Evolutionary conservation across 1,284 basidiomycete genomes (phyloP).

Genomic region (Cutaneotrichosporon dermatis): DNA sequence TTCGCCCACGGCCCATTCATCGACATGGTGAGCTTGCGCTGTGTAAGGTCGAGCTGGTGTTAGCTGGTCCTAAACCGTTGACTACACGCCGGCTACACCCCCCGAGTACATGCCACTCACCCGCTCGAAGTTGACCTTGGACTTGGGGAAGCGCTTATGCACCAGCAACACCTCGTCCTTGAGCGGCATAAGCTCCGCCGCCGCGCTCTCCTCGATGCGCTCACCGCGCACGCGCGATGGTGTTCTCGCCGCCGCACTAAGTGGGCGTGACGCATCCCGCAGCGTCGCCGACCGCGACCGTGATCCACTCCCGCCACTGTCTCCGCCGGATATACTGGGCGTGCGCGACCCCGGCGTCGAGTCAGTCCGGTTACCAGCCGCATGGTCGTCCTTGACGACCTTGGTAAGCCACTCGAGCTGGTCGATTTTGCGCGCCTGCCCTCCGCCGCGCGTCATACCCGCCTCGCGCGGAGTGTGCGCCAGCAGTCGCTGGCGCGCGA

Average conservation of each 20-base stretch:
- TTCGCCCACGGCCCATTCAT: constrained; percentile 88
- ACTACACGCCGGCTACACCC: too few species aligned
- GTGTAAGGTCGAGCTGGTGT: constrained; percentile 69
- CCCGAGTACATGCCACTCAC: constrained; percentile 45
- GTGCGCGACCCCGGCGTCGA: constrained; percentile 11
- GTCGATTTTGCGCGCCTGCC: constrained; percentile 34
- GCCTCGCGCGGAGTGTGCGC: constrained; percentile 25
- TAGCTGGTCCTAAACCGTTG: background rate
- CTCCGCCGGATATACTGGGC: constrained; percentile 1
- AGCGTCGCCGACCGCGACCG: constrained; percentile 6
- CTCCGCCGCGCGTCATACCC: constrained; percentile 48
- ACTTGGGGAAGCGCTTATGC: constrained; percentile 60
- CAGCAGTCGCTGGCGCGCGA: constrained; percentile 32
- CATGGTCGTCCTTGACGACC: constrained; percentile 31
- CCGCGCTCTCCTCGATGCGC: background rate
- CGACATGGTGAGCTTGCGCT: constrained; percentile 76
- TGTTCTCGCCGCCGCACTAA: background rate
- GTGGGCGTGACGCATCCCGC: background rate
- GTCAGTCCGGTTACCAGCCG: background rate
- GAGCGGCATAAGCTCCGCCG: constrained; percentile 55
- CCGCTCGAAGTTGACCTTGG: constrained; percentile 80
- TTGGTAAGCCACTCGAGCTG: constrained; percentile 49
- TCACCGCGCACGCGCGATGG: background rate
- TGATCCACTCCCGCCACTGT: constrained; percentile 30
- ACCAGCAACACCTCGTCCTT: constrained; percentile 83